Evolutionary conservation across 2,329 filamentous ascomycete genomes (phyloP).

Genomic region (Monilinia polystroma): DNA sequence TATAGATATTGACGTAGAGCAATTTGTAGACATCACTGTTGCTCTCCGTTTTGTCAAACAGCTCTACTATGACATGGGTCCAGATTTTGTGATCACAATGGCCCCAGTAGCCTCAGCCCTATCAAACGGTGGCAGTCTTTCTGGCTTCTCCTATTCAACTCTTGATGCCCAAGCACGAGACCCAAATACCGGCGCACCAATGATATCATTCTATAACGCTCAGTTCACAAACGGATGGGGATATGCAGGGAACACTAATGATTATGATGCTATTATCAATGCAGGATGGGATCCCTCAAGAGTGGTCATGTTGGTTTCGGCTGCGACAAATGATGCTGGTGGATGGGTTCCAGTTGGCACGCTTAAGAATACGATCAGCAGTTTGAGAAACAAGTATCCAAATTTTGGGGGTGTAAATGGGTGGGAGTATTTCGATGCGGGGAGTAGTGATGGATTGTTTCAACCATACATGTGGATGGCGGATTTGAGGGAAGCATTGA

Average conservation of each 20-base stretch:
- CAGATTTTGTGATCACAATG: conserved; percentile 63
- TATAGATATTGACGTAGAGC: conserved; percentile 84
- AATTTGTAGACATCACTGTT: conserved; percentile 70
- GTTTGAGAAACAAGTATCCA: conserved; percentile 23
- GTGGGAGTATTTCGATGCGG: conserved; percentile 55
- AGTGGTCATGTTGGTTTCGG: conserved; percentile 22
- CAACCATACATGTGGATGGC: conserved; percentile 27
- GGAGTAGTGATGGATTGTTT: conserved; percentile 55
- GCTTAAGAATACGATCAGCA: conserved; percentile 41
- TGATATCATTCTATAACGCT: conserved; percentile 25
- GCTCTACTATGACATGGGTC: conserved; percentile 69
- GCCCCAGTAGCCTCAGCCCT: conserved; percentile 57
- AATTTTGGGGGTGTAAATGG: conserved; percentile 40
- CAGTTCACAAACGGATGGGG: conserved; percentile 28
- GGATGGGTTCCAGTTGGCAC: conserved; percentile 21
- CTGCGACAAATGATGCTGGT: conserved; percentile 21
- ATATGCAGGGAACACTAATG: conserved; percentile 2
- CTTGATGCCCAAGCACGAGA: conserved; percentile 54
- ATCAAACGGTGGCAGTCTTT: conserved; percentile 57
- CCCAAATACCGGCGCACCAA: conserved; percentile 1
- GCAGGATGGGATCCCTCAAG: conserved; percentile 24
- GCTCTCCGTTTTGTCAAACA: conserved; percentile 77
- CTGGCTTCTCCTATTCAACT: conserved; percentile 69
- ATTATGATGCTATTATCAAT: conserved; percentile 23
- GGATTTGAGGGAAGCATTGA: conserved; percentile 20